Conservation (phyloP, 805 yeast genomes). For the Kockiozyma suomiensis region DNA sequence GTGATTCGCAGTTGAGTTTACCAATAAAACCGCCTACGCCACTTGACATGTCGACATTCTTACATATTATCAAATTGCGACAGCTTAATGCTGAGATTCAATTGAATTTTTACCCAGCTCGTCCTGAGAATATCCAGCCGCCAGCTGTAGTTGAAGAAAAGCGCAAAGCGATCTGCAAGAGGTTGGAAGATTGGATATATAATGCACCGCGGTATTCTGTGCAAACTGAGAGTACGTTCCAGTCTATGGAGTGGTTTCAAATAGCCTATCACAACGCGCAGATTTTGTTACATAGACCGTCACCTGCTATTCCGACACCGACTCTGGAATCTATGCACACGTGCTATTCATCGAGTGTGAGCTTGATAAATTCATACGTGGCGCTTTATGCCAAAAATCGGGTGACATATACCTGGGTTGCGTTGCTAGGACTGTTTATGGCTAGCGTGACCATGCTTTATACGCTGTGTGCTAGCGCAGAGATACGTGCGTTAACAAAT, state of each 20-base stretch:
- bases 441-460: constrained; percentile 53
- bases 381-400: constrained; percentile 55
- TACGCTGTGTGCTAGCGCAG: constrained; percentile 11
- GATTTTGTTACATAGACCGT: constrained; percentile 65
- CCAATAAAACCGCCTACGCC: constrained; percentile 41
- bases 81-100: constrained; percentile 76
- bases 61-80: constrained; percentile 67
- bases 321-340: constrained; percentile 54
- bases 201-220: constrained; percentile 56
- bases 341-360: constrained; percentile 63
- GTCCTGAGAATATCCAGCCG: constrained; percentile 65
- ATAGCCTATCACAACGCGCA: constrained; percentile 63
- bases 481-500: constrained; percentile 8
- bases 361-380: constrained; percentile 63
- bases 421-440: constrained; percentile 81
- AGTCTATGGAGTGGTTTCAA: constrained; percentile 57
- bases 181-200: constrained; percentile 63
- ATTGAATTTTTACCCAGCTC: constrained; percentile 64
- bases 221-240: constrained; percentile 71
- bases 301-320: constrained; percentile 63
- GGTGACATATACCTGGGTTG: constrained; percentile 87
- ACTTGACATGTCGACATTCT: constrained; percentile 65
- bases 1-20: background rate
- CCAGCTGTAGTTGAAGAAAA: constrained; percentile 50
- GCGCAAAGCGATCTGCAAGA: constrained; percentile 54